A percentile compares a stretch with the other conserved stretches of the same genome.
Evolutionary conservation across 208 protist genomes (phyloP).

Genomic region (Angomonas desouzai): DNA sequence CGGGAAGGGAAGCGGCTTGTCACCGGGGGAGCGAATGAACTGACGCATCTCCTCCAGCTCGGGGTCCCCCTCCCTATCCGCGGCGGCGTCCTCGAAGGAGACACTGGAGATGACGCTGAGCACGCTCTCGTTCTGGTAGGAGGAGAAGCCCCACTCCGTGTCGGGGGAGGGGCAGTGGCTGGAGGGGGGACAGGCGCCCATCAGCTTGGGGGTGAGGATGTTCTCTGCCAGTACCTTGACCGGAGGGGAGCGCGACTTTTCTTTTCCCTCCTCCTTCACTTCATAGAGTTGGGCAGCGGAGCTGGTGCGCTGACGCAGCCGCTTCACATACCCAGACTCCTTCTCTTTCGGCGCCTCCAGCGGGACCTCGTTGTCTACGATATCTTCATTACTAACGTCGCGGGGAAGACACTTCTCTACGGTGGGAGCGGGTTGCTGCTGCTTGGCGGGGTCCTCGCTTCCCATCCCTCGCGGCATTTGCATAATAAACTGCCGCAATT

Average conservation of each 20-base stretch:
- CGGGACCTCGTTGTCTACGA: constrained; percentile 8
- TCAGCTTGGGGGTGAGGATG: constrained; percentile 20
- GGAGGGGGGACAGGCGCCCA: constrained; percentile 4
- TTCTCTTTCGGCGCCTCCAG: constrained; percentile 1
- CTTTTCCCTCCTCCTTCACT: background rate
- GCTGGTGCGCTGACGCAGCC: constrained; percentile 26
- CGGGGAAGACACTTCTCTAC: constrained; percentile 18
- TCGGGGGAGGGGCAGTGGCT: background rate
- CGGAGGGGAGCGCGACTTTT: background rate
- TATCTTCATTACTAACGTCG: constrained; percentile 22
- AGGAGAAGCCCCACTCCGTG: background rate
- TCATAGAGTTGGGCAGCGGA: constrained; percentile 20
- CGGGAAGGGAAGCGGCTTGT: background rate
- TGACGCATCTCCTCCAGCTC: constrained; percentile 22
- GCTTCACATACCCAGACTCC: constrained; percentile 21
- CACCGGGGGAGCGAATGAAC: background rate
- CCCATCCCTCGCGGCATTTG: background rate
- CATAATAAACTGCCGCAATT: constrained; percentile 12
- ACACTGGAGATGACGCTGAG: constrained; percentile 46
- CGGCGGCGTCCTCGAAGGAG: constrained; percentile 21
- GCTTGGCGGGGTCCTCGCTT: background rate
- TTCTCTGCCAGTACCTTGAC: constrained; percentile 19
- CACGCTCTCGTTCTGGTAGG: constrained; percentile 22
- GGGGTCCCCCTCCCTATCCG: constrained; percentile 25
- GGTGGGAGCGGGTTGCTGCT: background rate